phyloP scores from a whole-genome alignment of 768 basidiomycete species.

The Mycena alexandri region DNA sequence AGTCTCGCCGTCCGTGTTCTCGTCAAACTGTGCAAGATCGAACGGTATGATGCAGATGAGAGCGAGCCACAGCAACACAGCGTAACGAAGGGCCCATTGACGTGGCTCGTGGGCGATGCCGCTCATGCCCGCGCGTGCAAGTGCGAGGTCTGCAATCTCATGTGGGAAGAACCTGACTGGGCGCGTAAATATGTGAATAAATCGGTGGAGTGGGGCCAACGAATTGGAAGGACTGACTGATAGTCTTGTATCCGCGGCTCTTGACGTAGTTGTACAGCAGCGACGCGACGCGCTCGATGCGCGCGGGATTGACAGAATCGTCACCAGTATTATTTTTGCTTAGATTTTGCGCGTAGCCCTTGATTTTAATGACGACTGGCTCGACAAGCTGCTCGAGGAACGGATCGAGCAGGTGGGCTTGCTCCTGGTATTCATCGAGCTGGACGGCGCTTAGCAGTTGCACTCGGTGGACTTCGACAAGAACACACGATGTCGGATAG shows the following conservation, averaged over 20 bases:
- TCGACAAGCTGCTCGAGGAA: slow-evolving; percentile 82
- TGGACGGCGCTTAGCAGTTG: slow-evolving; percentile 46
- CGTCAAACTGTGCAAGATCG: slow-evolving; percentile 88
- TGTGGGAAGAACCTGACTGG: slow-evolving; percentile 96
- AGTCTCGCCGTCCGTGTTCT: slow-evolving; percentile 66
- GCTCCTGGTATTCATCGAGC: slow-evolving; percentile 94
- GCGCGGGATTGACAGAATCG: slow-evolving; percentile 46
- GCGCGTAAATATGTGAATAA: slow-evolving; percentile 34
- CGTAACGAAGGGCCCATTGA: slow-evolving; percentile 88
- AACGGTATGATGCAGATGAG: slow-evolving; percentile 96
- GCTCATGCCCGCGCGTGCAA: slow-evolving; percentile 77
- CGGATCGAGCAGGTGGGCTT: slow-evolving; percentile 93
- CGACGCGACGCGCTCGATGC: slow-evolving; percentile 65
- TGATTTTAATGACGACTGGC: slow-evolving; percentile 78
- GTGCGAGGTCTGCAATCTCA: slow-evolving; percentile 83
- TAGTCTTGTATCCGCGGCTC: slow-evolving; percentile 90
- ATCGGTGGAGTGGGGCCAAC: slow-evolving; percentile 11
- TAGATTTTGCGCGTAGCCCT: slow-evolving; percentile 62
- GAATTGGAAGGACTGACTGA: slow-evolving; percentile 69
- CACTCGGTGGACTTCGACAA: background rate
- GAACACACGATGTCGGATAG: slow-evolving; percentile 65
- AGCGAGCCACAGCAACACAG: slow-evolving; percentile 92
- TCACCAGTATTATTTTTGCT: slow-evolving; percentile 45
- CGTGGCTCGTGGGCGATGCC: slow-evolving; percentile 55
- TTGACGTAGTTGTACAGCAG: slow-evolving; percentile 88